Evolutionary conservation across 331 rosid species (phyloP).

Genomic region (Pyrus hybrid): DNA sequence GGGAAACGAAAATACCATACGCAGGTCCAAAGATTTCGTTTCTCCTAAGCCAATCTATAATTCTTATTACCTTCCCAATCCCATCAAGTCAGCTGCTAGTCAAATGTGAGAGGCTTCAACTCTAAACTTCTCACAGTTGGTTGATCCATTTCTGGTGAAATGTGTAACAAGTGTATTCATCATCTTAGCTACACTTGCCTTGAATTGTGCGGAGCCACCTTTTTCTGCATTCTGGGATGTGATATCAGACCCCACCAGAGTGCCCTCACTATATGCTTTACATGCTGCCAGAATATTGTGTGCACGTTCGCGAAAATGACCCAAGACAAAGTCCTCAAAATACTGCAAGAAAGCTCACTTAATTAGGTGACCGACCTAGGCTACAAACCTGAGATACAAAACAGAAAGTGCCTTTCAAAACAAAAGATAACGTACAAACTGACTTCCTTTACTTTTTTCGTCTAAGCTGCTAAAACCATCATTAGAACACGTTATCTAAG

Average conservation of each 20-base stretch:
- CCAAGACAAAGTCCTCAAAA: slow-evolving; percentile 61
- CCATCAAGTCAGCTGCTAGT: slow-evolving; percentile 5
- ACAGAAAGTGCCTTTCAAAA: not conserved
- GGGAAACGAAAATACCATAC: not conserved
- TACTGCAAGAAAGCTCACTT: slow-evolving; percentile 38
- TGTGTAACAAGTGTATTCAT: slow-evolving; percentile 47
- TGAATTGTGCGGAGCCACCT: slow-evolving; percentile 24
- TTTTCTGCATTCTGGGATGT: not conserved
- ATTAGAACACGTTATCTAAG: no score
- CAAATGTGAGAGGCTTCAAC: slow-evolving; percentile 3
- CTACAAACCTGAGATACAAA: not conserved
- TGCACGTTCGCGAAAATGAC: slow-evolving; percentile 46
- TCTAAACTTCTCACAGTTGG: slow-evolving; percentile 48
- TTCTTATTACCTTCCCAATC: slow-evolving; percentile 2
- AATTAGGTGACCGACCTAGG: not conserved
- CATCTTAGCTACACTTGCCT: slow-evolving; percentile 38
- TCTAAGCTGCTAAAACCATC: not conserved
- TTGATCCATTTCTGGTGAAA: slow-evolving; percentile 65
- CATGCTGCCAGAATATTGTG: slow-evolving; percentile 50
- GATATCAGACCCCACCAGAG: slow-evolving; percentile 40
- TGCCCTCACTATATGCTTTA: slow-evolving; percentile 51
- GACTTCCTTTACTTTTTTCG: not conserved
- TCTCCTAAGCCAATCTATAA: not conserved
- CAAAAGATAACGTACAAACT: not conserved
- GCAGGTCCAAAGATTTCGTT: not conserved